phyloP scores from a whole-genome alignment of 1,139 yeast species.

The Magnusiomyces magnusii region DNA sequence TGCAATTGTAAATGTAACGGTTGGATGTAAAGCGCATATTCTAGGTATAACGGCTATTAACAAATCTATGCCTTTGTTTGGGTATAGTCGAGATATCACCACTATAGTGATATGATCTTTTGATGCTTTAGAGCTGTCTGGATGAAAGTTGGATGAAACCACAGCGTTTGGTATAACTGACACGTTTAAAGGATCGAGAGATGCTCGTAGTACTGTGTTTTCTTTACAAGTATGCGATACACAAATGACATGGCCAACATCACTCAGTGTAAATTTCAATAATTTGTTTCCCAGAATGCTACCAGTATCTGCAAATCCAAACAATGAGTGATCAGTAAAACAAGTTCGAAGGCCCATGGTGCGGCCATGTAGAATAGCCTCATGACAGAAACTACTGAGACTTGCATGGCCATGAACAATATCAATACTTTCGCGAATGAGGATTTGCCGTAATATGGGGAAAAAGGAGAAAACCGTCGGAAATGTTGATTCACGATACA shows the following conservation, averaged over 20 bases:
- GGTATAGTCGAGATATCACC: constrained; percentile 82
- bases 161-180: constrained; percentile 97
- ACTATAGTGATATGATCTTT: constrained; percentile 60
- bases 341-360: constrained; percentile 91
- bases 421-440: constrained; percentile 76
- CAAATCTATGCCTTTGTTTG: constrained; percentile 95
- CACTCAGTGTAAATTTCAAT: constrained; percentile 74
- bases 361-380: constrained; percentile 81
- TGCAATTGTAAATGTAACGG: constrained; percentile 76
- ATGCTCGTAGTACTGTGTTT: constrained; percentile 83
- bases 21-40: constrained; percentile 56
- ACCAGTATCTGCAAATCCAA: constrained; percentile 85
- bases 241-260: constrained; percentile 87
- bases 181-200: constrained; percentile 66
- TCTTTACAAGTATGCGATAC: constrained; percentile 97
- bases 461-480: constrained; percentile 88
- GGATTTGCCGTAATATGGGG: constrained; percentile 76
- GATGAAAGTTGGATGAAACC: constrained; percentile 70
- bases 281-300: constrained; percentile 82
- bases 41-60: constrained; percentile 80
- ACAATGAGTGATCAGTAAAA: constrained; percentile 91
- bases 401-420: constrained; percentile 96
- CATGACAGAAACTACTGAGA: constrained; percentile 77
- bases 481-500: constrained; percentile 74
- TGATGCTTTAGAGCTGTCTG: constrained; percentile 37